These are phyloP conservation scores for Zygosaccharomyces sapae DNA, from an alignment of 1,139 yeast species.

Conservation along the genomic window DNA sequence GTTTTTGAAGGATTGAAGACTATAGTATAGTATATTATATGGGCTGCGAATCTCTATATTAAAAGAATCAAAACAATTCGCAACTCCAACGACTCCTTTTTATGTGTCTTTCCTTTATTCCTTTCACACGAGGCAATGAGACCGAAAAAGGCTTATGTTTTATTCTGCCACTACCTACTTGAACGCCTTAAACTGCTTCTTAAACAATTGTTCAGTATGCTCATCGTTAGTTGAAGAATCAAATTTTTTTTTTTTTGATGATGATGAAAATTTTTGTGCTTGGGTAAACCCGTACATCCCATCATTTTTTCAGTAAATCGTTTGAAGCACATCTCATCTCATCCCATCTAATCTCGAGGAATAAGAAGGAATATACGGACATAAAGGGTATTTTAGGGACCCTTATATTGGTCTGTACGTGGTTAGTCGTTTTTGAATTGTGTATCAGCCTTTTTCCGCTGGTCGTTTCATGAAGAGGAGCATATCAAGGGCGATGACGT, in stretches of 20 bases:
- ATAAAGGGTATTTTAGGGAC: background rate
- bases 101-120: background rate
- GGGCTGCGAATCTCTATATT: constrained; percentile 2
- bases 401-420: background rate
- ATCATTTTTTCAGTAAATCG: background rate
- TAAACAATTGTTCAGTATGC: constrained; percentile 3
- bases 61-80: background rate
- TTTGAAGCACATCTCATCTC: background rate
- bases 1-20: background rate
- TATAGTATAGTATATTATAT: background rate
- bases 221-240: constrained; percentile 9
- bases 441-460: background rate
- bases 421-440: background rate
- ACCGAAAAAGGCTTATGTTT: background rate
- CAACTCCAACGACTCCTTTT: constrained; percentile 4
- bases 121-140: constrained; percentile 5
- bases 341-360: background rate
- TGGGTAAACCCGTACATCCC: constrained; percentile 15
- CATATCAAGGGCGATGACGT: constrained; percentile 6
- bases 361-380: background rate
- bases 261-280: constrained; percentile 10
- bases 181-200: background rate
- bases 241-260: constrained; percentile 1
- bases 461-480: constrained; percentile 5
- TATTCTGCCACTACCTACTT: constrained; percentile 1